Percentiles rank a stretch among this genome's conserved stretches.
Conservation (phyloP, 768 basidiomycete species). For the Hypholoma sublateritium region DNA sequence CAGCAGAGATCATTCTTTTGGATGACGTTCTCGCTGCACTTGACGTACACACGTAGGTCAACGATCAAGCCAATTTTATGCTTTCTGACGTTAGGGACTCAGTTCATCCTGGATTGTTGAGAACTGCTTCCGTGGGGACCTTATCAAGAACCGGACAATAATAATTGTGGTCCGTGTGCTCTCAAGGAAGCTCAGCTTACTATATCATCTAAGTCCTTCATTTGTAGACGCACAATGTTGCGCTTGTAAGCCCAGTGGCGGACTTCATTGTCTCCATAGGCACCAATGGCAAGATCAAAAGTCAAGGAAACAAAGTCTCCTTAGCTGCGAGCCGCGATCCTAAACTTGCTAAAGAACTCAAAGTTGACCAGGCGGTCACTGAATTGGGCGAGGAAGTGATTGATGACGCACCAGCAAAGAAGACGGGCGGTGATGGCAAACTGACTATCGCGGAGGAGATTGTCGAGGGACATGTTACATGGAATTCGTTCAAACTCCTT, state of each 20-base stretch:
- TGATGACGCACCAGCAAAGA: constrained; percentile 9
- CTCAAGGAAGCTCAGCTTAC: constrained; percentile 33
- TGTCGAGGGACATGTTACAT: constrained; percentile 29
- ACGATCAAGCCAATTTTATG: constrained; percentile 32
- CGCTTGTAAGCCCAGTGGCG: constrained; percentile 47
- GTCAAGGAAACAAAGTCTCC: constrained; percentile 43
- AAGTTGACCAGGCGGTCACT: constrained; percentile 22
- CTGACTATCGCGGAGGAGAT: constrained; percentile 64
- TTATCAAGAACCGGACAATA: constrained; percentile 71
- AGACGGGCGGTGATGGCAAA: constrained; percentile 43
- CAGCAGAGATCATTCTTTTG: constrained; percentile 58
- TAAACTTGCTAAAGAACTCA: constrained; percentile 27
- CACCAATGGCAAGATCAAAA: constrained; percentile 46
- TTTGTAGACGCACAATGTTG: constrained; percentile 41
- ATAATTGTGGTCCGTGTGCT: constrained; percentile 59
- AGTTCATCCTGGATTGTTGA: constrained; percentile 78
- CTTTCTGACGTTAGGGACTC: neutral
- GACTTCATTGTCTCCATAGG: constrained; percentile 54
- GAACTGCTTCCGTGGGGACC: constrained; percentile 71
- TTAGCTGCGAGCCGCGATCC: constrained; percentile 42
- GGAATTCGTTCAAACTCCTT: constrained; percentile 33
- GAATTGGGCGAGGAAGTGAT: constrained; percentile 16
- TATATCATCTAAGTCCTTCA: neutral
- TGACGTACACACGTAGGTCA: constrained; percentile 20
- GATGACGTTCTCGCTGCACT: constrained; percentile 67